Percentiles rank a stretch among this genome's conserved stretches.
Evolutionary conservation across 148 eudicot species (phyloP).

Genomic region (Camellia sinensis): DNA sequence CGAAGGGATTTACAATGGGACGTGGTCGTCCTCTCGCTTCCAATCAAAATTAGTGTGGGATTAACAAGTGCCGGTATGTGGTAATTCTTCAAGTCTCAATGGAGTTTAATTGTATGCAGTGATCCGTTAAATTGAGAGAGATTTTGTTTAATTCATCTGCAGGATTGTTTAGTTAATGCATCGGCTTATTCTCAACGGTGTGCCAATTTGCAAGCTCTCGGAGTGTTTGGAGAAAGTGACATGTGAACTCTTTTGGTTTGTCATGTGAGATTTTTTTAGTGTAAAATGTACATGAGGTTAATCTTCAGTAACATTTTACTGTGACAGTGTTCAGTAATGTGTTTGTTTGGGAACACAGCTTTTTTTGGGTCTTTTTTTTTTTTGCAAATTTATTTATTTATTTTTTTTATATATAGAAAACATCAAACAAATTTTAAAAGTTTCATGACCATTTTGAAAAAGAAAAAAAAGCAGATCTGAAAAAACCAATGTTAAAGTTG

Average conservation of each 20-base stretch:
- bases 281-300: not conserved
- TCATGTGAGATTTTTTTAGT: not conserved
- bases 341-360: no score
- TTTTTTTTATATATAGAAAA: no score
- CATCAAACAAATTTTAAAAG: no score
- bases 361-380: no score
- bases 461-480: no score
- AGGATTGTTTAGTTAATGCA: not conserved
- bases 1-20: conserved; percentile 84
- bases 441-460: no score
- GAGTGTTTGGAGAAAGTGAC: not conserved
- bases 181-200: not conserved
- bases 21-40: conserved; percentile 64
- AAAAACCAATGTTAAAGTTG: no score
- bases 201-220: not conserved
- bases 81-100: not conserved
- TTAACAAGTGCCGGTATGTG: not conserved
- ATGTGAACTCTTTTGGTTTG: not conserved
- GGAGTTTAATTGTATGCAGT: not conserved
- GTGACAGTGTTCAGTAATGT: no score
- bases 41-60: conserved; percentile 13
- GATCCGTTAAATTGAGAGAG: not conserved
- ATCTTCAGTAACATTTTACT: no score
- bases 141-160: no score
- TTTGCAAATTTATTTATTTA: no score